Conservation (phyloP, 345 rosid species). For the Citrus hindsii region DNA sequence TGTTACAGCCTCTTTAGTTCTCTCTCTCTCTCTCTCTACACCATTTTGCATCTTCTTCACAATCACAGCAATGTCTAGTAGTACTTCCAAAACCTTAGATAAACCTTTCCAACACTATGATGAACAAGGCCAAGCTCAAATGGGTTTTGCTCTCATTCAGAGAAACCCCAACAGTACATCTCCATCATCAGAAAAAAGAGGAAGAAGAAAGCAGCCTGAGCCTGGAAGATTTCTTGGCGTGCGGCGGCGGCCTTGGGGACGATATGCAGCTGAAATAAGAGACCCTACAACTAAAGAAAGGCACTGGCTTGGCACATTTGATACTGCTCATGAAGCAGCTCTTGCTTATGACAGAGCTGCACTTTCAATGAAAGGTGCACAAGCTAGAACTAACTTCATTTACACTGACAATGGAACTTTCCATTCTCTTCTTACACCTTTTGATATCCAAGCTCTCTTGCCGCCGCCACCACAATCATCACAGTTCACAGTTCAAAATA, state of each 20-base stretch:
- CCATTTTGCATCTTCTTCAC: neutral
- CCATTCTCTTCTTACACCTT: slow-evolving; percentile 47
- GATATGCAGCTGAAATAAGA: slow-evolving; percentile 95
- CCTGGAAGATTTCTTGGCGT: slow-evolving; percentile 94
- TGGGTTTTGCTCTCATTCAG: slow-evolving; percentile 48
- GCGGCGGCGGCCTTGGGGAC: slow-evolving; percentile 91
- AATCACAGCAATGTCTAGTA: slow-evolving; percentile 22
- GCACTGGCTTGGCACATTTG: slow-evolving; percentile 97
- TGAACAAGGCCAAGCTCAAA: slow-evolving; percentile 31
- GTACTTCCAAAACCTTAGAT: slow-evolving; percentile 28
- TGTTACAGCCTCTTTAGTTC: neutral
- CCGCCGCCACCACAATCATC: slow-evolving; percentile 28
- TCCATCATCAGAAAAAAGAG: slow-evolving; percentile 64
- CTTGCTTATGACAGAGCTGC: slow-evolving; percentile 98
- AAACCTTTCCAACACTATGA: slow-evolving; percentile 26
- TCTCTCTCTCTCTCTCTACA: neutral
- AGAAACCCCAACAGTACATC: slow-evolving; percentile 49
- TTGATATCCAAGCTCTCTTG: slow-evolving; percentile 46
- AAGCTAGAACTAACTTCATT: slow-evolving; percentile 85
- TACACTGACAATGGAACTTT: slow-evolving; percentile 49
- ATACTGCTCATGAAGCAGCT: slow-evolving; percentile 97
- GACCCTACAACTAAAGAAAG: slow-evolving; percentile 97
- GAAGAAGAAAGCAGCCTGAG: slow-evolving; percentile 77
- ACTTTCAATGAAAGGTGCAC: slow-evolving; percentile 89
- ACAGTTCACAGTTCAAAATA: slow-evolving; percentile 16